Evolutionary conservation across 179 eudicot genomes (phyloP).

Genomic region (Spergularia azorica): DNA sequence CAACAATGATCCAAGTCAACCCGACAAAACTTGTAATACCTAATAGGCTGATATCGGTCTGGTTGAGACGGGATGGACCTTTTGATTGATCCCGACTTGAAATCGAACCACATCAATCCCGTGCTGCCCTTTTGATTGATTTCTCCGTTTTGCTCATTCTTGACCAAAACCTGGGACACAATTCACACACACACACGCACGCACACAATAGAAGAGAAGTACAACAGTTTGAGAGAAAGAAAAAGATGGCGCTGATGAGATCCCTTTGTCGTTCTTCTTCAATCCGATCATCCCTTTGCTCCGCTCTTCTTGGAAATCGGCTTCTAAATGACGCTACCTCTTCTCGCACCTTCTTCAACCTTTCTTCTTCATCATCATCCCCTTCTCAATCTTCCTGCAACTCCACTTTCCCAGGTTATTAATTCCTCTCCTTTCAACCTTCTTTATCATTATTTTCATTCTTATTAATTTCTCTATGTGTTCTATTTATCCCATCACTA

Average conservation of each 20-base stretch:
- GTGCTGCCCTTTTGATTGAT: too few species aligned
- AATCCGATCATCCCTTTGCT: conserved; percentile 38
- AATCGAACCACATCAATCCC: too few species aligned
- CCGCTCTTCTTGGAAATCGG: conserved; percentile 30
- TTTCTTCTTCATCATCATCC: conserved; percentile 18
- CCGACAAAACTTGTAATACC: too few species aligned
- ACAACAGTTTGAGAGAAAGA: too few species aligned
- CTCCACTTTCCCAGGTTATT: conserved; percentile 34
- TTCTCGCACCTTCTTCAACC: conserved; percentile 32
- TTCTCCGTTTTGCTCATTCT: too few species aligned
- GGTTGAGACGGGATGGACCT: too few species aligned
- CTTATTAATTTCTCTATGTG: neutral
- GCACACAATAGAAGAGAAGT: too few species aligned
- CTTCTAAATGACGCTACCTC: conserved; percentile 14
- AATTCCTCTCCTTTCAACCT: neutral
- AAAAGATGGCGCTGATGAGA: conserved; percentile 40
- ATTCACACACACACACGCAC: too few species aligned
- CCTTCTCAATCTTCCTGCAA: conserved; percentile 6
- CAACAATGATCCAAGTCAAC: too few species aligned
- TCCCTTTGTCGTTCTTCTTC: conserved; percentile 46
- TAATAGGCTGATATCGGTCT: too few species aligned
- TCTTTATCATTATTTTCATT: neutral
- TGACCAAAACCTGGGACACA: too few species aligned
- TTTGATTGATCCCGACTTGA: too few species aligned
- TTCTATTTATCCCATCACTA: neutral